A percentile compares a stretch with the other conserved stretches of the same genome.
Evolutionary conservation across 805 yeast species (phyloP).

Genomic region (Myxozyma udenii): DNA sequence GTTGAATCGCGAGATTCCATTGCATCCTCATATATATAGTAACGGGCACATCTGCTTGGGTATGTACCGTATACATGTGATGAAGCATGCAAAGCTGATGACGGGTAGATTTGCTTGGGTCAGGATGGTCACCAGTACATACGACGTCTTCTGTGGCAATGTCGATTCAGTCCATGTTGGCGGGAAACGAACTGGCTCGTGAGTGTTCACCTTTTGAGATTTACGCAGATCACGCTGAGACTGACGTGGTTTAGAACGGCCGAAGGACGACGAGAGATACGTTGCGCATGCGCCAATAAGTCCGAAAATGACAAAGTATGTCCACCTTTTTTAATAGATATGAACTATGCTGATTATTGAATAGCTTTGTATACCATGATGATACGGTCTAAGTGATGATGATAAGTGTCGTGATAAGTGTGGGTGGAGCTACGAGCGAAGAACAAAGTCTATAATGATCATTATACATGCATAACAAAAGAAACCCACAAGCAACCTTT

Average conservation of each 20-base stretch:
- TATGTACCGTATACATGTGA: too few species aligned
- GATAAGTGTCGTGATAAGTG: too few species aligned
- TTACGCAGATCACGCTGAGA: not conserved
- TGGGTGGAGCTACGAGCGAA: too few species aligned
- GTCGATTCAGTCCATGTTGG: conserved; percentile 64
- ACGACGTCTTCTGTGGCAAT: conserved; percentile 41
- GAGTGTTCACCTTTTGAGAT: not conserved
- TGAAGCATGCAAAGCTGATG: too few species aligned
- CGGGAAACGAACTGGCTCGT: conserved; percentile 45
- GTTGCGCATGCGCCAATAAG: conserved; percentile 53
- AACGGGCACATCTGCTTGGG: conserved; percentile 76
- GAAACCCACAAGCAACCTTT: not conserved
- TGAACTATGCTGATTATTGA: not conserved
- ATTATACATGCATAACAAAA: not conserved
- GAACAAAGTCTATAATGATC: not conserved
- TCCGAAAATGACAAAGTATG: conserved; percentile 45
- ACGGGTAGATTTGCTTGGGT: conserved; percentile 51
- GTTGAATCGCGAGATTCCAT: conserved; percentile 46
- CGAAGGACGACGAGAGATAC: conserved; percentile 55
- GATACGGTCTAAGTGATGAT: conserved; percentile 43
- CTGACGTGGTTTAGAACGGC: conserved; percentile 42
- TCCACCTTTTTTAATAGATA: not conserved
- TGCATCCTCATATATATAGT: conserved; percentile 61
- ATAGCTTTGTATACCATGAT: conserved; percentile 56
- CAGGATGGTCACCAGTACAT: conserved; percentile 66